A percentile compares a stretch with the other conserved stretches of the same genome.
Evolutionary conservation across 805 yeast species (phyloP).

Genomic region (Lachancea meyersii): DNA sequence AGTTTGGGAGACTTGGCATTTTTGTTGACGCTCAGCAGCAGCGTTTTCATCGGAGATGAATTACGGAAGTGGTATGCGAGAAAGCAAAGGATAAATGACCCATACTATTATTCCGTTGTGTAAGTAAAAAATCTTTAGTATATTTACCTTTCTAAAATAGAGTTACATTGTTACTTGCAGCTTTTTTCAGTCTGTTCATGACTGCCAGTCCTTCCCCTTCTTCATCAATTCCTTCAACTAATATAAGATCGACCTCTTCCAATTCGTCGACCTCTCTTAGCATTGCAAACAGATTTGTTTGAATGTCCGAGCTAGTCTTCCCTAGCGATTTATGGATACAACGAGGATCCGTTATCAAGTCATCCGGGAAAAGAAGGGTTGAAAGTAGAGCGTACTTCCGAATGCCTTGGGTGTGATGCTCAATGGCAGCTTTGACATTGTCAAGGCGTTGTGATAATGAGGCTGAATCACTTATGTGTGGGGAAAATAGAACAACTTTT

Average conservation of each 20-base stretch:
- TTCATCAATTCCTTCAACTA: constrained; percentile 79
- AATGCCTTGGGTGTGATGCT: constrained; percentile 11
- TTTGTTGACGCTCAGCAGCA: constrained; percentile 58
- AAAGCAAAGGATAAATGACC: constrained; percentile 12
- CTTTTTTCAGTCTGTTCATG: constrained; percentile 85
- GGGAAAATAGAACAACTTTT: constrained; percentile 59
- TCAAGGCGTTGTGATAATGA: constrained; percentile 24
- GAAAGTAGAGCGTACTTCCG: constrained; percentile 49
- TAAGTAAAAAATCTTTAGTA: constrained; percentile 5
- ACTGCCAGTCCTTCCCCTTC: constrained; percentile 83
- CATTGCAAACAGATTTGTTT: constrained; percentile 64
- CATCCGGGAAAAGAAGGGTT: constrained; percentile 25
- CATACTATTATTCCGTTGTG: constrained; percentile 23
- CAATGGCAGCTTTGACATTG: constrained; percentile 16
- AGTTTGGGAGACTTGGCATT: constrained; percentile 61
- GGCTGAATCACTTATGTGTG: constrained; percentile 40
- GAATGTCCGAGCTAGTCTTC: constrained; percentile 47
- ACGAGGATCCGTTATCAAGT: constrained; percentile 14
- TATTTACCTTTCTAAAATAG: constrained; percentile 9
- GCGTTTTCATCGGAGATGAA: constrained; percentile 85
- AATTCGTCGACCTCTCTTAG: constrained; percentile 71
- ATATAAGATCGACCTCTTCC: constrained; percentile 55
- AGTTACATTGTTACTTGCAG: constrained; percentile 50
- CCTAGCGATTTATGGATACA: constrained; percentile 38
- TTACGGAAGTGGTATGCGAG: constrained; percentile 47